Evolutionary conservation across 2,329 filamentous ascomycete genomes (phyloP).

Genomic region (Colletotrichum truncatum): DNA sequence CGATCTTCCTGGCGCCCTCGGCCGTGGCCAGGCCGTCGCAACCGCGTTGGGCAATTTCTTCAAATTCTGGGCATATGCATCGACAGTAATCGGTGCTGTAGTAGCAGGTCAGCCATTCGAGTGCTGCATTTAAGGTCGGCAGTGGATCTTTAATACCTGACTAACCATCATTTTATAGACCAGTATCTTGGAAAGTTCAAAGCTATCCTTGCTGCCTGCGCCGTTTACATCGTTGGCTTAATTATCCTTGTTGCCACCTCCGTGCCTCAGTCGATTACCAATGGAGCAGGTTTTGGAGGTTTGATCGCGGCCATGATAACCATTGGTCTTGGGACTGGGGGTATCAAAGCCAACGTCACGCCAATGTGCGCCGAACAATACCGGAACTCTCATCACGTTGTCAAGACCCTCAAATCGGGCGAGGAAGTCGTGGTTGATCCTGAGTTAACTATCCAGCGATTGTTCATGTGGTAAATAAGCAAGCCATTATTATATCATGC

Average conservation of each 20-base stretch:
- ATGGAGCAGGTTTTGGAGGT: conserved; percentile 54
- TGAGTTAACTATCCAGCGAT: conserved; percentile 70
- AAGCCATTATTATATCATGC: fast-evolving
- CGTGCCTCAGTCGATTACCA: conserved; percentile 44
- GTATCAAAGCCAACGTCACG: conserved; percentile 73
- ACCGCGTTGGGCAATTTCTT: conserved; percentile 38
- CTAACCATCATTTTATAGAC: conserved; percentile 44
- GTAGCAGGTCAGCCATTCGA: neutral
- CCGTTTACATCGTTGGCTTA: conserved; percentile 32
- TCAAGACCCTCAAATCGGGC: conserved; percentile 57
- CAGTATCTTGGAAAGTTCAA: conserved; percentile 69
- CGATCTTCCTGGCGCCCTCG: conserved; percentile 29
- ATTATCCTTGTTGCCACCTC: conserved; percentile 57
- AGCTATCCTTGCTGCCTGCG: conserved; percentile 62
- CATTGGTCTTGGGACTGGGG: conserved; percentile 73
- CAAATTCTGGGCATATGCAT: conserved; percentile 36
- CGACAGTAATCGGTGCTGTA: conserved; percentile 9
- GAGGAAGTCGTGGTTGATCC: conserved; percentile 74
- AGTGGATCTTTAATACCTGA: neutral
- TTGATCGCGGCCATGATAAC: conserved; percentile 66
- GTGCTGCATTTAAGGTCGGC: neutral
- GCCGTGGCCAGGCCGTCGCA: conserved; percentile 32
- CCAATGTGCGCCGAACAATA: conserved; percentile 74
- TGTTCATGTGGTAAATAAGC: conserved; percentile 63
- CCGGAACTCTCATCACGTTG: conserved; percentile 57